A percentile compares a stretch with the other conserved stretches of the same genome.
phyloP scores from a whole-genome alignment of 345 rosid species.

The Euphorbia lathyris region DNA sequence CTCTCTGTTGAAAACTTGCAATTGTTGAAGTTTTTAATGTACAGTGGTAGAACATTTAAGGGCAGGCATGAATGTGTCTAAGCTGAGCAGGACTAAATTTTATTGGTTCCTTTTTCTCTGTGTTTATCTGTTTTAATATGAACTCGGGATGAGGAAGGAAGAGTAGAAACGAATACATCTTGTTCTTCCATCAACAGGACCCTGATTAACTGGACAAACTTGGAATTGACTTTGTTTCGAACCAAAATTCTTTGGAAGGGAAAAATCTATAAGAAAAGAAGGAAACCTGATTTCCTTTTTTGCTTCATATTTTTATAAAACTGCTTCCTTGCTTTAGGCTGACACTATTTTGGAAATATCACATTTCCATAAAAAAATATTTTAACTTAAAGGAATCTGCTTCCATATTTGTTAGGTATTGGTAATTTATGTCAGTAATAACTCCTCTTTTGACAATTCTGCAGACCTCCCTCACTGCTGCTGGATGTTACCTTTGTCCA shows the following conservation, averaged over 20 bases:
- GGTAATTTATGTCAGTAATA: conserved; percentile 1
- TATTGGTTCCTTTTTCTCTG: too few relatives aligned
- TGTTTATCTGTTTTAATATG: conserved; percentile 7
- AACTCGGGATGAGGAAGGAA: not conserved
- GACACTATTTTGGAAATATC: not conserved
- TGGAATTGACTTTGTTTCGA: not conserved
- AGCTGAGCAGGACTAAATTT: too few relatives aligned
- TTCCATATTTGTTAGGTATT: not conserved
- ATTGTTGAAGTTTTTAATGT: too few relatives aligned
- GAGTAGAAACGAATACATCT: not conserved
- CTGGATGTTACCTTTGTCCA: conserved; percentile 93
- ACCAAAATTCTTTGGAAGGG: not conserved
- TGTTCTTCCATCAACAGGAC: not conserved
- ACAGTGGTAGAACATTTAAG: too few relatives aligned
- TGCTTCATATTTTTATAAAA: not conserved
- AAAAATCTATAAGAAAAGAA: not conserved
- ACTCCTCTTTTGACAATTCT: conserved; percentile 19
- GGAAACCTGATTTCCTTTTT: not conserved
- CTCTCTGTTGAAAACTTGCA: too few relatives aligned
- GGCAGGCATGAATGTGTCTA: too few relatives aligned
- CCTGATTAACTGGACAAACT: not conserved
- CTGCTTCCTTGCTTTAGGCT: not conserved
- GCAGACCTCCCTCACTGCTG: conserved; percentile 84
- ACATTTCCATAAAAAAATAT: not conserved
- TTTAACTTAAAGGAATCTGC: not conserved